A percentile compares a stretch with the other conserved stretches of the same genome.
These are phyloP conservation scores for Hortiboletus campestris DNA, from an alignment of 768 basidiomycete genomes.

Conservation along the genomic window DNA sequence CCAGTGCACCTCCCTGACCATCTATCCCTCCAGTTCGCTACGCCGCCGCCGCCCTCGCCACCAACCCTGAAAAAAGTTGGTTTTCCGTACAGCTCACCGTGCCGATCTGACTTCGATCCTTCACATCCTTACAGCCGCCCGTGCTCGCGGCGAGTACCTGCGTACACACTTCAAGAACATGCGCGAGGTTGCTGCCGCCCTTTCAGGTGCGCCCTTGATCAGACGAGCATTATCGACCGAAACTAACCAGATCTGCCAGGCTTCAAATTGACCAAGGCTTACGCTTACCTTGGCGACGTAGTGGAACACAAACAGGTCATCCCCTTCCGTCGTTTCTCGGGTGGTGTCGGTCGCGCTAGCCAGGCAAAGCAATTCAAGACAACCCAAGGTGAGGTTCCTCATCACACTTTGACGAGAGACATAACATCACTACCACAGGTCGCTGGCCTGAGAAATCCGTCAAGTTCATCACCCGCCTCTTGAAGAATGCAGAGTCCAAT, in stretches of 20 bases:
- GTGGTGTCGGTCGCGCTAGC: constrained; percentile 91
- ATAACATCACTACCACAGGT: constrained; percentile 49
- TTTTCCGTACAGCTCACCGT: constrained; percentile 13
- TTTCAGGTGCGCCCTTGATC: constrained; percentile 63
- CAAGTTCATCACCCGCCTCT: constrained; percentile 87
- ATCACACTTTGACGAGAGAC: neutral
- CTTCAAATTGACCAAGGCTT: constrained; percentile 91
- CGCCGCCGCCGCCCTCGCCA: constrained; percentile 80
- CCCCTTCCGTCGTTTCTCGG: constrained; percentile 93
- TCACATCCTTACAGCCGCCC: constrained; percentile 60
- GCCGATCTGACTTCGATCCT: constrained; percentile 9
- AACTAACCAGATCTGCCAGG: constrained; percentile 45
- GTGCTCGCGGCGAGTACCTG: constrained; percentile 93
- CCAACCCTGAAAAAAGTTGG: constrained; percentile 95
- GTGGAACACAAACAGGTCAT: constrained; percentile 96
- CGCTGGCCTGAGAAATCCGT: constrained; percentile 99
- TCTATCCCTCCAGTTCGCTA: constrained; percentile 70
- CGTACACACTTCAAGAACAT: constrained; percentile 99
- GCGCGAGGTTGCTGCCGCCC: constrained; percentile 95
- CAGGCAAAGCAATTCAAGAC: constrained; percentile 97
- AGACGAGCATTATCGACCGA: neutral
- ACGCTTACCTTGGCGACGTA: constrained; percentile 90
- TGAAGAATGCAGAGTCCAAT: constrained; percentile 99
- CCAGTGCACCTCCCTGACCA: constrained; percentile 19
- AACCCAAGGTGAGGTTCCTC: constrained; percentile 75